phyloP scores from a whole-genome alignment of 352 stramenopile species.

The Phytopythium delawarense region DNA sequence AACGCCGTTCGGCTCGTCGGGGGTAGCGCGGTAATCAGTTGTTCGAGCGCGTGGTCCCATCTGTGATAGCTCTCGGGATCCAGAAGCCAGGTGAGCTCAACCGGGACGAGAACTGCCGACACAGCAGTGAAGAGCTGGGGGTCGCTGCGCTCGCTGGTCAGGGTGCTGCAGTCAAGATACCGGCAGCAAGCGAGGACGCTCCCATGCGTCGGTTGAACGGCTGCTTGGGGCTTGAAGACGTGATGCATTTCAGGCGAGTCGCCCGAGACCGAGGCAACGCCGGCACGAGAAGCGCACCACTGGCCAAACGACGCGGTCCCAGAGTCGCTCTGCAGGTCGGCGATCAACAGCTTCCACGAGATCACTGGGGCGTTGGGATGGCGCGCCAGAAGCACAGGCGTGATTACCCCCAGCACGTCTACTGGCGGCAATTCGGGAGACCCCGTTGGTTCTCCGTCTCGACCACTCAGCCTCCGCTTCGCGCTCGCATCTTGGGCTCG shows the following conservation, averaged over 20 bases:
- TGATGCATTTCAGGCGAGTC: constrained; percentile 20
- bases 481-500: background rate
- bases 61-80: constrained; percentile 20
- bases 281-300: constrained; percentile 63
- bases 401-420: constrained; percentile 31
- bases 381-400: constrained; percentile 17
- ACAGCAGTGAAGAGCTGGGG: constrained; percentile 35
- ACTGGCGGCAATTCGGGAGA: constrained; percentile 9
- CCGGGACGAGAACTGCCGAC: constrained; percentile 49
- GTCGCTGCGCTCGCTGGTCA: constrained; percentile 5
- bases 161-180: constrained; percentile 43
- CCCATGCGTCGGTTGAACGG: background rate
- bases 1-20: constrained; percentile 27
- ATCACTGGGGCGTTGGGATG: constrained; percentile 16
- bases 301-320: constrained; percentile 45
- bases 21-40: constrained; percentile 27
- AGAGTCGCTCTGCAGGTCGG: constrained; percentile 46
- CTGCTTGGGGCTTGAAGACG: constrained; percentile 20
- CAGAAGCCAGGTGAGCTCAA: constrained; percentile 45
- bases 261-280: constrained; percentile 13
- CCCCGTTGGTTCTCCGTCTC: background rate
- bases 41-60: constrained; percentile 42
- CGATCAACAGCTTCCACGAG: constrained; percentile 70
- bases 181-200: constrained; percentile 47
- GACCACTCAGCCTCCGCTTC: background rate